Evolutionary conservation across 2,329 filamentous ascomycete species (phyloP).

Genomic region (Penicillium verrucosum): DNA sequence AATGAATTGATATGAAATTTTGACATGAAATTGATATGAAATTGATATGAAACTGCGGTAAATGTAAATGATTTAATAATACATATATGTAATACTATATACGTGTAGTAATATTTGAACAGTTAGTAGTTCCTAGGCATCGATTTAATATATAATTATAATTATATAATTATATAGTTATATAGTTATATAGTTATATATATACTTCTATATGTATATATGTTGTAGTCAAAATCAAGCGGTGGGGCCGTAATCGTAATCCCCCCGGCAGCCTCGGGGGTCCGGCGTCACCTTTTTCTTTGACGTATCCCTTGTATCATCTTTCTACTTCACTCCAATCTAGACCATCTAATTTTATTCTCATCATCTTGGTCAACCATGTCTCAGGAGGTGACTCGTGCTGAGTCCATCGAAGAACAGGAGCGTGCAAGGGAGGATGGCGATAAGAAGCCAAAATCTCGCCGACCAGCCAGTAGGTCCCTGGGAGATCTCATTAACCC

Average conservation of each 20-base stretch:
- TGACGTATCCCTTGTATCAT: slow-evolving; percentile 21
- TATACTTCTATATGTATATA: too few species aligned
- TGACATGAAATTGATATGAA: not conserved
- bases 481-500: not conserved
- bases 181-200: too few species aligned
- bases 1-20: slow-evolving; percentile 2
- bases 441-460: slow-evolving; percentile 81
- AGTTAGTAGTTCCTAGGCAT: too few species aligned
- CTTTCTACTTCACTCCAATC: slow-evolving; percentile 2
- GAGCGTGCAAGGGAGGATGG: slow-evolving; percentile 40
- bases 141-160: too few species aligned
- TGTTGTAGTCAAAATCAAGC: not conserved
- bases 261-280: slow-evolving; percentile 14
- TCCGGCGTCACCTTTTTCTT: slow-evolving; percentile 25
- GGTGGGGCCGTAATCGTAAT: slow-evolving; percentile 14
- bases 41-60: too few species aligned
- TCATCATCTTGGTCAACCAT: slow-evolving; percentile 27
- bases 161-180: too few species aligned
- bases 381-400: slow-evolving; percentile 42
- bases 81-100: not conserved
- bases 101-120: not conserved
- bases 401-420: slow-evolving; percentile 46
- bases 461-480: slow-evolving; percentile 79
- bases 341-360: not conserved
- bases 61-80: too few species aligned